A percentile compares a stretch with the other conserved stretches of the same genome.
phyloP scores from a whole-genome alignment of 495 filamentous ascomycete species.

The Neurospora cerealis region DNA sequence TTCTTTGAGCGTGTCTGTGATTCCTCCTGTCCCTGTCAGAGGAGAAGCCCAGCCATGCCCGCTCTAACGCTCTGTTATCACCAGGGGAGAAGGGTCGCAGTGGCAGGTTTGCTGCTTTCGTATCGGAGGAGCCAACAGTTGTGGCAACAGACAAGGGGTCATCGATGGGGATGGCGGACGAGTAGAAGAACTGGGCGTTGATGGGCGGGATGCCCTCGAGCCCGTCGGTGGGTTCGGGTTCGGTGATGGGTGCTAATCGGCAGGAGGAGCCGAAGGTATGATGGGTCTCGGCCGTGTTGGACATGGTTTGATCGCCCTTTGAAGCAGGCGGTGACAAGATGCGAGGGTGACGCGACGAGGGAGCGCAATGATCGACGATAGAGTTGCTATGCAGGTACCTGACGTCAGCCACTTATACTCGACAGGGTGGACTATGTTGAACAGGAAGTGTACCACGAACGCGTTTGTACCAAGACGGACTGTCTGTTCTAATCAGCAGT shows the following conservation, averaged over 20 bases:
- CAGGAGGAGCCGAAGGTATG: conserved; percentile 33
- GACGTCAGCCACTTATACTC: neutral
- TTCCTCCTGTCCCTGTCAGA: conserved; percentile 34
- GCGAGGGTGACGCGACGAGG: neutral
- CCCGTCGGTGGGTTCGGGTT: conserved; percentile 18
- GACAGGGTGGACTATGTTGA: neutral
- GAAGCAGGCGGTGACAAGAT: neutral
- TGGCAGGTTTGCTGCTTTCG: conserved; percentile 41
- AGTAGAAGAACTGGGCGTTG: conserved; percentile 72
- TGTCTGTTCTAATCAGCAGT: neutral
- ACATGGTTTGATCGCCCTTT: conserved; percentile 5
- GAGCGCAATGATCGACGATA: neutral
- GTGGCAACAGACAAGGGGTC: conserved; percentile 67
- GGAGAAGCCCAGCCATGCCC: conserved; percentile 53
- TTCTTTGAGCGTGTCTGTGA: conserved; percentile 24
- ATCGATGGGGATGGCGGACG: conserved; percentile 66
- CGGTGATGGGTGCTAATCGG: conserved; percentile 29
- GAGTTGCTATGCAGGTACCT: neutral
- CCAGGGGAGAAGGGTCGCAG: conserved; percentile 68
- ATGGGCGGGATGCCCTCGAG: conserved; percentile 42
- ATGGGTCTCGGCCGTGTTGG: conserved; percentile 16
- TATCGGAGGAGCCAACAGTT: conserved; percentile 38
- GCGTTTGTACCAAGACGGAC: neutral
- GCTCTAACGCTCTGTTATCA: conserved; percentile 65
- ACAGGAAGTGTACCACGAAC: neutral